Percentiles rank a stretch among this genome's conserved stretches.
Conservation (phyloP, 768 basidiomycete genomes). For the Pholiota molesta region DNA sequence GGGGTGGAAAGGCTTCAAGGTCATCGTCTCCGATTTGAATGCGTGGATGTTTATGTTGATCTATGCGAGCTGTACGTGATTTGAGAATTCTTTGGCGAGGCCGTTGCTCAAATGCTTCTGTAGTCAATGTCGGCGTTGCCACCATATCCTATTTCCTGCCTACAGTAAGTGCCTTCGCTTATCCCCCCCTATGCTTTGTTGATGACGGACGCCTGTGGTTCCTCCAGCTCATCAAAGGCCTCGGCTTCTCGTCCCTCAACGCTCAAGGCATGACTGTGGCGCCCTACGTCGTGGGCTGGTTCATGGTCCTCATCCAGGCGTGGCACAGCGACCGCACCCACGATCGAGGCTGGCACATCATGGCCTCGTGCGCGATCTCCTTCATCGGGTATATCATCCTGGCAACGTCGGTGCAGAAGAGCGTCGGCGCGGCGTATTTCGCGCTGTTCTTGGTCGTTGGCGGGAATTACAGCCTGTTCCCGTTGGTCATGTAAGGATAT, state of each 20-base stretch:
- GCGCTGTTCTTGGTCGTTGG: slow-evolving; percentile 59
- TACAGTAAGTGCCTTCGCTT: slow-evolving; percentile 36
- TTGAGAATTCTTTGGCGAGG: not conserved
- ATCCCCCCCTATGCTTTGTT: not conserved
- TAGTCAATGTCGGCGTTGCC: slow-evolving; percentile 60
- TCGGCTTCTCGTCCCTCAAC: slow-evolving; percentile 58
- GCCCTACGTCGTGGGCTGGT: slow-evolving; percentile 59
- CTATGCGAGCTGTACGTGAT: slow-evolving; percentile 52
- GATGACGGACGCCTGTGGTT: not conserved
- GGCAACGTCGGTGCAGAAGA: slow-evolving; percentile 52
- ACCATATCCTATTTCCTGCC: slow-evolving; percentile 61
- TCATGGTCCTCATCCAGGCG: slow-evolving; percentile 55
- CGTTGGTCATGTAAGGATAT: slow-evolving; percentile 54
- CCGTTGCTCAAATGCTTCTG: not conserved
- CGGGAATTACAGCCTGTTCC: slow-evolving; percentile 57
- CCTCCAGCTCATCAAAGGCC: slow-evolving; percentile 50
- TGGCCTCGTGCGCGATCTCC: slow-evolving; percentile 47
- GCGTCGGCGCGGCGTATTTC: slow-evolving; percentile 57
- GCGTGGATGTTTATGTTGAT: slow-evolving; percentile 56
- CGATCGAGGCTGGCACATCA: slow-evolving; percentile 60
- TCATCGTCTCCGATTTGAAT: slow-evolving; percentile 50
- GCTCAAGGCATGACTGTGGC: slow-evolving; percentile 63
- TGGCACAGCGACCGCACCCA: slow-evolving; percentile 57
- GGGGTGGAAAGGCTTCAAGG: slow-evolving; percentile 58
- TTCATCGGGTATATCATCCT: slow-evolving; percentile 58